Base-by-base conservation (phyloP, 257 asterid species). In the Asclepias syriaca region DNA sequence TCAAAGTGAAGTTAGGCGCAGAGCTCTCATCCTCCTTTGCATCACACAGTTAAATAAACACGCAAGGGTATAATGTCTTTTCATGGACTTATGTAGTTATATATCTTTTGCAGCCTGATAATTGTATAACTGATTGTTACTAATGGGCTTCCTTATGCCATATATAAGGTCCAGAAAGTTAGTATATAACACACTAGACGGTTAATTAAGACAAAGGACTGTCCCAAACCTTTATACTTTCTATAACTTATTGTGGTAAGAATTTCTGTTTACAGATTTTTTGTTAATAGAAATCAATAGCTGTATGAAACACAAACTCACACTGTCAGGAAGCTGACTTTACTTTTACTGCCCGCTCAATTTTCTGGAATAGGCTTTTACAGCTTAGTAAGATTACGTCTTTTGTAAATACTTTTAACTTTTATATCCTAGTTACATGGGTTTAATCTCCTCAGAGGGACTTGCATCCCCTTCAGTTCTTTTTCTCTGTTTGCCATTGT, bases 1-100 rank as follows among this genome's bases (percentile, higher is more conserved):
- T 83, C 89, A 74, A 76, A 84, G 87, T 75, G 99, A 94, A 77
- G 76, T 32, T 73, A 88, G 91, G 91, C 95, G 97, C 32, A 87
- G 93, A 80, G 97, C 93, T 81, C 86, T 94, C 57, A 76, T 85
- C 74, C 95, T 94, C 80, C 84, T 94, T 87, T 94, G 98, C 81
- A 82, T 91, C 73, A 81, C 89, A 60, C 84, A 84, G 71, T 81
- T 88, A 72, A 82, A 87, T 18, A 82, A 80, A 78, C 71, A 86
- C 61, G 95, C 96, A 65, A 94, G 88, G 96, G 98, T 93, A 80
- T 54, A 27, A 43, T 54, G 46, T 29, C 50, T 32, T 34, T 65
- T 50, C 13, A 3, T 13, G 11, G 24, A n/a, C 8, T 55, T 63
- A 27, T 34, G 6, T 50, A 29, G 18, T 29, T 50, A 9, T 12